A percentile compares a stretch with the other conserved stretches of the same genome.
Conservation (phyloP, 2,329 filamentous ascomycete genomes). For the Apiospora pterosperma region DNA sequence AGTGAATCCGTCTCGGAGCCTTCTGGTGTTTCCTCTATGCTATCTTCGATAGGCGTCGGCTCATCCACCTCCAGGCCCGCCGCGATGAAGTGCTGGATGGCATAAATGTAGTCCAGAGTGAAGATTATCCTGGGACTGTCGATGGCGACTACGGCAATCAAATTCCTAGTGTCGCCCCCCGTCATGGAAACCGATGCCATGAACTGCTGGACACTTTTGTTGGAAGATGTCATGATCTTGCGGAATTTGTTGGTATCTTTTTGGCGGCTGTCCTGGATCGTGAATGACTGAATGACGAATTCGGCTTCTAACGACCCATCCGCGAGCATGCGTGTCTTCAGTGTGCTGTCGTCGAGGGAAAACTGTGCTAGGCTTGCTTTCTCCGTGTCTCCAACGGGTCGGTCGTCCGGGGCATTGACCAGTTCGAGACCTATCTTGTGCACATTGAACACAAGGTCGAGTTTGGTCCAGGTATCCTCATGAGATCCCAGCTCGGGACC, state of each 20-base stretch:
- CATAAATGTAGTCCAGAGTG: conserved; percentile 91
- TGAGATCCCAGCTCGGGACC: conserved; percentile 68
- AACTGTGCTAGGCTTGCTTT: conserved; percentile 87
- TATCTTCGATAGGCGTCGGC: conserved; percentile 47
- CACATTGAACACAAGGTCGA: conserved; percentile 88
- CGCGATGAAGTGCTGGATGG: conserved; percentile 78
- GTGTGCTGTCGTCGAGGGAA: conserved; percentile 85
- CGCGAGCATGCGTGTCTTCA: conserved; percentile 90
- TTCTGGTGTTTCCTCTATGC: conserved; percentile 53
- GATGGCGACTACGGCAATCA: conserved; percentile 89
- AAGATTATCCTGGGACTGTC: conserved; percentile 95
- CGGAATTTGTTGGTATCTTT: conserved; percentile 92
- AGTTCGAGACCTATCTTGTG: conserved; percentile 86
- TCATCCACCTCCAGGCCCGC: conserved; percentile 68
- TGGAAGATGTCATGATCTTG: conserved; percentile 96
- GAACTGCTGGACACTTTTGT: conserved; percentile 92
- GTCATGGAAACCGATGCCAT: conserved; percentile 97
- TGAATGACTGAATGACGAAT: conserved; percentile 89
- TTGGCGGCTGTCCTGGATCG: conserved; percentile 86
- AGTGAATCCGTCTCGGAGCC: conserved; percentile 59
- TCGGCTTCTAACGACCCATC: conserved; percentile 92
- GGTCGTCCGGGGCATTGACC: conserved; percentile 69
- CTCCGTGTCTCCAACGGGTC: conserved; percentile 75
- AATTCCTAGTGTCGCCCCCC: conserved; percentile 72
- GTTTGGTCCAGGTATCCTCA: conserved; percentile 80